A percentile compares a stretch with the other conserved stretches of the same genome.
These are phyloP conservation scores for Oehlia diaphana DNA, from an alignment of 192 early-diverging fungal species.

Conservation along the genomic window DNA sequence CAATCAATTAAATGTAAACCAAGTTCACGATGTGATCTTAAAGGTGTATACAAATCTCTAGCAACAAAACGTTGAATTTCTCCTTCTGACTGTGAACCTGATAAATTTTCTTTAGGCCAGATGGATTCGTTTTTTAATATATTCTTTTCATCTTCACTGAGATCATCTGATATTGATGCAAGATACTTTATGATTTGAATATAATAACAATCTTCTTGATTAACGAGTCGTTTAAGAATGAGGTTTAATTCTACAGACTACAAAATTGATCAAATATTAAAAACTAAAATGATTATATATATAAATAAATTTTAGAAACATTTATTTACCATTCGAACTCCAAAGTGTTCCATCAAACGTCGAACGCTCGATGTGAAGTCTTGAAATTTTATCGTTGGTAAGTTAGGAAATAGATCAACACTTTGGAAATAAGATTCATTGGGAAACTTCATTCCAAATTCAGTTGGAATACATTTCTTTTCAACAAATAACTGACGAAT, in stretches of 20 bases:
- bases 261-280: not conserved
- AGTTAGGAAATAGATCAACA: slow-evolving; percentile 80
- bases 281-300: no score
- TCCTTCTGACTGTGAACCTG: slow-evolving; percentile 8
- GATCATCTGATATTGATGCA: slow-evolving; percentile 60
- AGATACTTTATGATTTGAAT: slow-evolving; percentile 81
- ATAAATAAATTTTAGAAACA: not conserved
- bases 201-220: slow-evolving; percentile 79
- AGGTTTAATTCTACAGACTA: slow-evolving; percentile 80
- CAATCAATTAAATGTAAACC: slow-evolving; percentile 72
- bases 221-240: slow-evolving; percentile 76
- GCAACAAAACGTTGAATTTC: slow-evolving; percentile 56
- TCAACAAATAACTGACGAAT: slow-evolving; percentile 35
- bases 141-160: slow-evolving; percentile 60
- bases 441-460: slow-evolving; percentile 64
- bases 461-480: slow-evolving; percentile 69
- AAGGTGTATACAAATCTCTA: slow-evolving; percentile 68
- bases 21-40: slow-evolving; percentile 52
- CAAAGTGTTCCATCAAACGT: slow-evolving; percentile 51
- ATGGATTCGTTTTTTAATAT: slow-evolving; percentile 63
- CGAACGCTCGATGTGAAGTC: slow-evolving; percentile 54
- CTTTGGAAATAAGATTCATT: slow-evolving; percentile 73
- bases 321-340: slow-evolving; percentile 68
- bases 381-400: slow-evolving; percentile 72
- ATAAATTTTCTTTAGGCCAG: slow-evolving; percentile 56